Conservation (phyloP, 1,284 basidiomycete species). For the Lignosus rhinocerotis region DNA sequence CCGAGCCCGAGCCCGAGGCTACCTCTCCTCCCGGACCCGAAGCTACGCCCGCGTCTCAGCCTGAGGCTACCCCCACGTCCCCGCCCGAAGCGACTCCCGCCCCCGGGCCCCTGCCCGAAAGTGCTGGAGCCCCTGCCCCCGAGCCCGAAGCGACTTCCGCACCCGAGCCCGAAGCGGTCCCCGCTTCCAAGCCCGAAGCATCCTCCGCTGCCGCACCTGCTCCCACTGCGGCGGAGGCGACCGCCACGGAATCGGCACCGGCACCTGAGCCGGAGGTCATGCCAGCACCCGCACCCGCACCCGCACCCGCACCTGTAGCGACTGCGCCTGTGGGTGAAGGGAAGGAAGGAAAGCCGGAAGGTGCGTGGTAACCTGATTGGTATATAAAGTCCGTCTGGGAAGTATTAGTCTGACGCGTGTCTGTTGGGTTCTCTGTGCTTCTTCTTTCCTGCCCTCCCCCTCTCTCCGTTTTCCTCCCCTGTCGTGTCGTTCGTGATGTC, state of each 20-base stretch:
- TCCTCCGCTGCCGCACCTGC: background rate
- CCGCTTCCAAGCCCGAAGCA: background rate
- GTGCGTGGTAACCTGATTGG: background rate
- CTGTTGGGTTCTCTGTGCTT: background rate
- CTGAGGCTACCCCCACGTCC: background rate
- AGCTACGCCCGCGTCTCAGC: background rate
- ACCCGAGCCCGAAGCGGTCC: background rate
- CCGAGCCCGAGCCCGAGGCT: background rate
- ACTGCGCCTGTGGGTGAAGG: background rate
- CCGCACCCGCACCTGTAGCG: background rate
- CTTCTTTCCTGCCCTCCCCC: background rate
- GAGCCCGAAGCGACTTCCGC: background rate
- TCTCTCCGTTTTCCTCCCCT: background rate
- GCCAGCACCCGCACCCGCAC: background rate
- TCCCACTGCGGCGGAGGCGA: background rate
- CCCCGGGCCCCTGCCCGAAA: background rate
- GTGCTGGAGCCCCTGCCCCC: background rate
- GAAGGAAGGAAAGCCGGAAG: background rate
- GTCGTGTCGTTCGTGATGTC: background rate
- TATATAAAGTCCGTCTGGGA: background rate
- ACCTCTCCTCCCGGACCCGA: background rate
- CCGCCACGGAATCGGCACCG: background rate
- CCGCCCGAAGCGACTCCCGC: background rate
- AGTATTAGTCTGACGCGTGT: background rate
- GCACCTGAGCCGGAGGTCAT: slow-evolving; percentile 4